Evolutionary conservation across 1,284 basidiomycete species (phyloP).

Genomic region (Malassezia slooffiae): DNA sequence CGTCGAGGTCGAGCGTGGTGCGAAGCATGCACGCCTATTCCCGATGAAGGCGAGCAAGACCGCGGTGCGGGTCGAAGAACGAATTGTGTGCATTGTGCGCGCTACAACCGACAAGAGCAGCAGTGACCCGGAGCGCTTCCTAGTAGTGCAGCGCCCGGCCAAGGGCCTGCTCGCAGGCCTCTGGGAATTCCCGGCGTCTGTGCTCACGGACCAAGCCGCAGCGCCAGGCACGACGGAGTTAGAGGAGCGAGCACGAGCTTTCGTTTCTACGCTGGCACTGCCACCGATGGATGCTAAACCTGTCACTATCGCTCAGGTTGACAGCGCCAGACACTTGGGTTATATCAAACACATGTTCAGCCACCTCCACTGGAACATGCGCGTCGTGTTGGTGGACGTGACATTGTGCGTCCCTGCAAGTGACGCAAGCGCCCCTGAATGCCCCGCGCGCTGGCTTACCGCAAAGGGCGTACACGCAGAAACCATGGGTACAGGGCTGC

Average conservation of each 20-base stretch:
- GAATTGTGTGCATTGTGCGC: conserved; percentile 64
- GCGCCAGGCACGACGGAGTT: background rate
- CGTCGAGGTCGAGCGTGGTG: background rate
- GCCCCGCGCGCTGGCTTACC: background rate
- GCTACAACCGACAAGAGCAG: background rate
- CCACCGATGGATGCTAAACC: too few species aligned
- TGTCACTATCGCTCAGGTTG: too few species aligned
- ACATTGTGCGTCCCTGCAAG: too few species aligned
- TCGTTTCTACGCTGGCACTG: background rate
- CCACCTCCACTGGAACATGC: conserved; percentile 13
- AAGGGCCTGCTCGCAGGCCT: conserved; percentile 52
- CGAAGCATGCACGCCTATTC: conserved; percentile 54
- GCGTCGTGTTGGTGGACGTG: conserved; percentile 5
- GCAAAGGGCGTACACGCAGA: background rate
- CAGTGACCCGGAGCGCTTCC: conserved; percentile 1
- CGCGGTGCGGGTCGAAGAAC: conserved; percentile 70
- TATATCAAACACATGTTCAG: conserved; percentile 13
- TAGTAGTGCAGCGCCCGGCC: conserved; percentile 21
- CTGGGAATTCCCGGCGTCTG: conserved; percentile 38
- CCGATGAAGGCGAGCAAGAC: conserved; percentile 80
- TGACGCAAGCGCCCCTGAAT: background rate
- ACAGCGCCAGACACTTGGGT: too few species aligned
- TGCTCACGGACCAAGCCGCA: background rate
- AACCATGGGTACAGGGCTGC: conserved; percentile 12
- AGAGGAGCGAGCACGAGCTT: background rate